A percentile compares a stretch with the other conserved stretches of the same genome.
phyloP scores from a whole-genome alignment of 2,329 filamentous ascomycete species.

The Drechslerella dactyloides region DNA sequence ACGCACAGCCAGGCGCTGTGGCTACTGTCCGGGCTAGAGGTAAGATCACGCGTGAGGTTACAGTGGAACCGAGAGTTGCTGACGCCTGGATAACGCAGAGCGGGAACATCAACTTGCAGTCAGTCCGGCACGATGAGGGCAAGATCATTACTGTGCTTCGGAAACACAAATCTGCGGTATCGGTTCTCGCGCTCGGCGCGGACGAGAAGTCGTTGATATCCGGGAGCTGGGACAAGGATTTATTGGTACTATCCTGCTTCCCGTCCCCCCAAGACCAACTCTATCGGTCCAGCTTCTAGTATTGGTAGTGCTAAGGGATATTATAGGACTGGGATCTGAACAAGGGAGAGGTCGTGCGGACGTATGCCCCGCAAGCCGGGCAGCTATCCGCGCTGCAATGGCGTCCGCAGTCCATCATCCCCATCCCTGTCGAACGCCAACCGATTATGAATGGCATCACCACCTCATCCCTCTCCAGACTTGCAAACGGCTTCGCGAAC shows the following conservation, averaged over 20 bases:
- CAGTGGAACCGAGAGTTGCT: slow-evolving; percentile 1
- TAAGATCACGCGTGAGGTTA: slow-evolving; percentile 19
- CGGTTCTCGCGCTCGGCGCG: slow-evolving; percentile 77
- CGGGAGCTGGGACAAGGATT: slow-evolving; percentile 94
- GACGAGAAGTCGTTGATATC: slow-evolving; percentile 89
- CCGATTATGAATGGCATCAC: slow-evolving; percentile 65
- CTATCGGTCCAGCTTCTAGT: no score
- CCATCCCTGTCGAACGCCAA: slow-evolving; percentile 69
- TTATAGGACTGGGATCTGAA: slow-evolving; percentile 85
- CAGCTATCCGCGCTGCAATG: slow-evolving; percentile 90
- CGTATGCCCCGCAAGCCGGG: slow-evolving; percentile 73
- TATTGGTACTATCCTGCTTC: slow-evolving; percentile 61
- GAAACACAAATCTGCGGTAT: slow-evolving; percentile 89
- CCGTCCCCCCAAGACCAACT: neutral
- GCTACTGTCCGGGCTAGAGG: slow-evolving; percentile 85
- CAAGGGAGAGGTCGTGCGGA: slow-evolving; percentile 75
- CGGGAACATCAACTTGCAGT: slow-evolving; percentile 90
- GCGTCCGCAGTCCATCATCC: slow-evolving; percentile 75
- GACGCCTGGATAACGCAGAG: slow-evolving; percentile 60
- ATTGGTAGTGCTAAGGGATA: slow-evolving; percentile 10
- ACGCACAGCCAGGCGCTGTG: slow-evolving; percentile 88
- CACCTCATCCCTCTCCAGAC: slow-evolving; percentile 51
- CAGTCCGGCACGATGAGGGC: slow-evolving; percentile 90
- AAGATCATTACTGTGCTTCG: slow-evolving; percentile 82
- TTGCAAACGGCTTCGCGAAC: slow-evolving; percentile 53